A percentile compares a stretch with the other conserved stretches of the same genome.
phyloP scores from a whole-genome alignment of 441 rosid genomes.

The Adansonia grandidieri region DNA sequence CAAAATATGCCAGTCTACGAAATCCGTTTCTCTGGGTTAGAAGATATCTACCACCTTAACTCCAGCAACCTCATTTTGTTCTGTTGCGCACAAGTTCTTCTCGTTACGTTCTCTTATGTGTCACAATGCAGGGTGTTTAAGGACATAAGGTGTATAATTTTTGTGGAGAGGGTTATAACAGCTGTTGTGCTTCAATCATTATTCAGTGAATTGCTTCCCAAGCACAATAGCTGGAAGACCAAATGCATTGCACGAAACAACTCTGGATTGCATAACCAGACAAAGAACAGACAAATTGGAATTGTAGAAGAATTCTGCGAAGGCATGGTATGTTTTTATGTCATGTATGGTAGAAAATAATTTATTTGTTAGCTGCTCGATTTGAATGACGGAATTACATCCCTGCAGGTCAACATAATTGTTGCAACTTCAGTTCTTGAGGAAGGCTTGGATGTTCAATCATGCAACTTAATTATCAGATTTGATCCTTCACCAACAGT shows the following conservation, averaged over 20 bases:
- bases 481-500: constrained; percentile 81
- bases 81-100: not conserved
- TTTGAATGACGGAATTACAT: constrained; percentile 25
- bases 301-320: constrained; percentile 82
- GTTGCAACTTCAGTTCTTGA: constrained; percentile 92
- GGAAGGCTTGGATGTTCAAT: constrained; percentile 94
- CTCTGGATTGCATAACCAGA: constrained; percentile 59
- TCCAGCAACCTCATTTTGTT: not conserved
- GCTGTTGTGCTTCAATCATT: constrained; percentile 65
- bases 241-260: constrained; percentile 76
- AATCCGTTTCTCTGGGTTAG: not conserved
- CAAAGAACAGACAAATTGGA: constrained; percentile 72
- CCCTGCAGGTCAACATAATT: constrained; percentile 75
- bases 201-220: constrained; percentile 62
- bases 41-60: not conserved
- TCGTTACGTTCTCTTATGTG: not conserved
- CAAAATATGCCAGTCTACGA: not conserved
- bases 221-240: constrained; percentile 62
- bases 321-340: constrained; percentile 62
- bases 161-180: constrained; percentile 84
- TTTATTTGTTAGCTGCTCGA: constrained; percentile 19
- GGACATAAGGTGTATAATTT: constrained; percentile 80
- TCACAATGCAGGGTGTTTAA: constrained; percentile 47
- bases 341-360: not conserved
- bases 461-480: constrained; percentile 84